Percentiles rank a stretch among this genome's conserved stretches.
Evolutionary conservation across 2,329 filamentous ascomycete species (phyloP).

Genomic region (Ascochyta koolunga): DNA sequence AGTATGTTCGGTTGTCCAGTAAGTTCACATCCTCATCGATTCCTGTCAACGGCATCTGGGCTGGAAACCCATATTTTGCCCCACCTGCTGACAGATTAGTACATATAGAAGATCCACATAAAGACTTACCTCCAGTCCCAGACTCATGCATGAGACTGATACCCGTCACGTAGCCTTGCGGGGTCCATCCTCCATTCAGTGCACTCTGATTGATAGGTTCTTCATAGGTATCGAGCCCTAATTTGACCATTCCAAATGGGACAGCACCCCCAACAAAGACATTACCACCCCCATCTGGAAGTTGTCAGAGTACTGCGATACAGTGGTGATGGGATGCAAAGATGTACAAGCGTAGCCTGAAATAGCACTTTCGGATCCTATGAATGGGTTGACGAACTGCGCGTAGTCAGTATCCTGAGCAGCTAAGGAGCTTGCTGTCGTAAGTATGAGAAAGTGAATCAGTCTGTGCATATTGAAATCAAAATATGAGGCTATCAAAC

Average conservation of each 20-base stretch:
- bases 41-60: conserved; percentile 51
- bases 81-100: conserved; percentile 17
- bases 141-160: conserved; percentile 50
- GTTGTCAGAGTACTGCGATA: conserved; percentile 5
- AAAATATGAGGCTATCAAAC: neutral
- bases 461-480: neutral
- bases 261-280: conserved; percentile 48
- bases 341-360: conserved; percentile 46
- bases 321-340: neutral
- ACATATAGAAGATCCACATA: no score
- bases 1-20: conserved; percentile 51
- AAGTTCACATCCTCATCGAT: conserved; percentile 51
- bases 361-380: conserved; percentile 55
- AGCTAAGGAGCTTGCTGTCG: neutral
- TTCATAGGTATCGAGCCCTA: conserved; percentile 50
- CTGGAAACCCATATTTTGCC: conserved; percentile 49
- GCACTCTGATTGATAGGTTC: conserved; percentile 43
- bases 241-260: conserved; percentile 51
- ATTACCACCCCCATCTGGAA: conserved; percentile 48
- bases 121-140: conserved; percentile 34
- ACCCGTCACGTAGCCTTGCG: conserved; percentile 48
- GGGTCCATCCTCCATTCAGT: conserved; percentile 51
- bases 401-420: conserved; percentile 38
- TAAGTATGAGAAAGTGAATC: neutral
- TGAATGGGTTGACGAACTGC: conserved; percentile 53